Percentiles rank a stretch among this genome's conserved stretches.
Evolutionary conservation across 179 eudicot genomes (phyloP).

Genomic region (Silene noctiflora): DNA sequence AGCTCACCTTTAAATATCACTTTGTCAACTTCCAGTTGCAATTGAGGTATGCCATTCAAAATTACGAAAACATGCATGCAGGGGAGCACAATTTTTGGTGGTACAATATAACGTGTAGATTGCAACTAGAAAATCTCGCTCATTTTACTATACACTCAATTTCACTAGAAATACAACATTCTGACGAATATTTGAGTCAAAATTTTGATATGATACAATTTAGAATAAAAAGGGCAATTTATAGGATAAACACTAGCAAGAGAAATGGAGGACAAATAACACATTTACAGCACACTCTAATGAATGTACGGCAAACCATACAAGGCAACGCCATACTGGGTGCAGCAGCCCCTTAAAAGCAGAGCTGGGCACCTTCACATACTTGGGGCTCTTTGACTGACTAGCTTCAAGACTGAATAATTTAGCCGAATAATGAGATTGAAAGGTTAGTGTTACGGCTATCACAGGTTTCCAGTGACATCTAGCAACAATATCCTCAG

Average conservation of each 20-base stretch:
- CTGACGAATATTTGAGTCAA: slow-evolving; percentile 15
- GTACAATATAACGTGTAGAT: too few species aligned
- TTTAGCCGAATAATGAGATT: slow-evolving; percentile 2
- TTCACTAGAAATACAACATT: slow-evolving; percentile 16
- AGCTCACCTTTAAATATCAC: too few species aligned
- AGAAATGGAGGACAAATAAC: slow-evolving; percentile 18
- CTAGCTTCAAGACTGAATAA: slow-evolving; percentile 13
- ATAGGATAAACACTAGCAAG: slow-evolving; percentile 2
- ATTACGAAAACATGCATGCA: background rate
- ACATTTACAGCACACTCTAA: slow-evolving; percentile 28
- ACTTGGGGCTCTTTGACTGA: slow-evolving; percentile 2
- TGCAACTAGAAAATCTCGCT: background rate
- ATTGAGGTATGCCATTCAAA: too few species aligned
- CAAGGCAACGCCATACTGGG: slow-evolving; percentile 5
- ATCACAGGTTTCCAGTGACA: slow-evolving; percentile 13
- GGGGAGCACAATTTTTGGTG: too few species aligned
- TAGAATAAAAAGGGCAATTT: background rate
- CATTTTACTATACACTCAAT: slow-evolving; percentile 15
- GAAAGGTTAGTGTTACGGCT: slow-evolving; percentile 23
- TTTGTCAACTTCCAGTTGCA: too few species aligned
- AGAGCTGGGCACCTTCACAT: slow-evolving; percentile 25
- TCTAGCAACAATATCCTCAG: slow-evolving; percentile 14
- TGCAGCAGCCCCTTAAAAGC: slow-evolving; percentile 33
- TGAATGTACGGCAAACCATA: slow-evolving; percentile 12
- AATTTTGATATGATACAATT: slow-evolving; percentile 26